Conservation (phyloP, 495 filamentous ascomycete genomes). For the Hypoxylon rickii region DNA sequence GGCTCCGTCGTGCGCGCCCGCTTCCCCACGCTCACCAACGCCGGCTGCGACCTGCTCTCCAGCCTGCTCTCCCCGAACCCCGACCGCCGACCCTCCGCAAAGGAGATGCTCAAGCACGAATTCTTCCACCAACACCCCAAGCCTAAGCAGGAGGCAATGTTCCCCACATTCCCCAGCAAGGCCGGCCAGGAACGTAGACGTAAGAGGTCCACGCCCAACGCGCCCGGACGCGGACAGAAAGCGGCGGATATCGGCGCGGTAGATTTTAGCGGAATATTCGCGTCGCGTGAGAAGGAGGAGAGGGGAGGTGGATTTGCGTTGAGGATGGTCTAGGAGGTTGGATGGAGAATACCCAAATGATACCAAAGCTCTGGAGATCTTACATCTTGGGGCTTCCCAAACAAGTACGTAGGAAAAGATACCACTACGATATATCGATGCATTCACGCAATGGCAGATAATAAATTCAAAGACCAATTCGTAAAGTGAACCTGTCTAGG, state of each 20-base stretch:
- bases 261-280: constrained; percentile 81
- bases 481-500: constrained; percentile 15
- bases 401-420: neutral
- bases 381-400: neutral
- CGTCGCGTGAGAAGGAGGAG: constrained; percentile 72
- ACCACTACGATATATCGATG: neutral
- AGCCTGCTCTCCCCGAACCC: constrained; percentile 78
- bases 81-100: constrained; percentile 66
- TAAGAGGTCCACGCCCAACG: constrained; percentile 75
- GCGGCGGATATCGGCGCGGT: constrained; percentile 65
- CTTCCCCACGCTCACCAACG: constrained; percentile 80
- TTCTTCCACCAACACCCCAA: constrained; percentile 91
- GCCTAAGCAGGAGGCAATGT: constrained; percentile 83
- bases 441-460: neutral
- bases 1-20: constrained; percentile 63
- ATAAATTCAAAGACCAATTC: neutral
- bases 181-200: constrained; percentile 88
- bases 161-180: constrained; percentile 91
- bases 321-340: constrained; percentile 67
- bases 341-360: no score
- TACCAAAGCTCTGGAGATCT: no score
- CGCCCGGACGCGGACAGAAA: constrained; percentile 80
- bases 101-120: constrained; percentile 66
- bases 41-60: constrained; percentile 71
- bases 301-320: constrained; percentile 81